Percentiles rank a stretch among this genome's conserved stretches.
Conservation (phyloP, 345 rosid genomes). For the Nasturtium officinale region DNA sequence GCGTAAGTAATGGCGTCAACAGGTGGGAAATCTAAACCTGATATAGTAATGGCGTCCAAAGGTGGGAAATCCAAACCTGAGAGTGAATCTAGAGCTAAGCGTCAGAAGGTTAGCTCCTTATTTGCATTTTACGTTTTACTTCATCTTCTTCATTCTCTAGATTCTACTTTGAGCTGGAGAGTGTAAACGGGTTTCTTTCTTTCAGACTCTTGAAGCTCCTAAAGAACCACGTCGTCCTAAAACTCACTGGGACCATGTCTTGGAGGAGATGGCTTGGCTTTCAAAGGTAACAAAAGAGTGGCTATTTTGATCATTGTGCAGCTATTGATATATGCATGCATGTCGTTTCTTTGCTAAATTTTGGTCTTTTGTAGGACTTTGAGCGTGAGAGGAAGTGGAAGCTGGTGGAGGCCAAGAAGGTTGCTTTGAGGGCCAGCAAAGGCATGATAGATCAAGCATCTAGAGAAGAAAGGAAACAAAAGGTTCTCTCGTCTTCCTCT, state of each 20-base stretch:
- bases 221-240: slow-evolving; percentile 92
- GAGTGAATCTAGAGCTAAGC: slow-evolving; percentile 81
- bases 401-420: slow-evolving; percentile 90
- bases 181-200: slow-evolving; percentile 15
- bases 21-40: slow-evolving; percentile 58
- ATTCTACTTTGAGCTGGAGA: slow-evolving; percentile 10
- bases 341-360: slow-evolving; percentile 44
- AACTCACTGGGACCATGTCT: slow-evolving; percentile 98
- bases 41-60: slow-evolving; percentile 48
- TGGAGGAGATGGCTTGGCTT: slow-evolving; percentile 98
- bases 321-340: slow-evolving; percentile 16
- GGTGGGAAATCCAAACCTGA: slow-evolving; percentile 58
- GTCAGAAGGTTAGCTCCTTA: slow-evolving; percentile 66
- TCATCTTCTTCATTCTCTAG: background rate
- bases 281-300: slow-evolving; percentile 65
- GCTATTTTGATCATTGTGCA: slow-evolving; percentile 13
- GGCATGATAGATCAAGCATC: slow-evolving; percentile 95
- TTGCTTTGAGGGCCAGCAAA: slow-evolving; percentile 93
- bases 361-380: slow-evolving; percentile 68
- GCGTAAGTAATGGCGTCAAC: slow-evolving; percentile 38
- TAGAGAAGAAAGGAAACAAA: slow-evolving; percentile 90
- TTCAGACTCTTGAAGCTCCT: slow-evolving; percentile 91
- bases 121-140: background rate
- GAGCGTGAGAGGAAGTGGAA: slow-evolving; percentile 99
- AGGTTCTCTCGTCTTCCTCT: slow-evolving; percentile 54